These are phyloP conservation scores for Xylaria bambusicola DNA, from an alignment of 495 filamentous ascomycete genomes.

Conservation along the genomic window DNA sequence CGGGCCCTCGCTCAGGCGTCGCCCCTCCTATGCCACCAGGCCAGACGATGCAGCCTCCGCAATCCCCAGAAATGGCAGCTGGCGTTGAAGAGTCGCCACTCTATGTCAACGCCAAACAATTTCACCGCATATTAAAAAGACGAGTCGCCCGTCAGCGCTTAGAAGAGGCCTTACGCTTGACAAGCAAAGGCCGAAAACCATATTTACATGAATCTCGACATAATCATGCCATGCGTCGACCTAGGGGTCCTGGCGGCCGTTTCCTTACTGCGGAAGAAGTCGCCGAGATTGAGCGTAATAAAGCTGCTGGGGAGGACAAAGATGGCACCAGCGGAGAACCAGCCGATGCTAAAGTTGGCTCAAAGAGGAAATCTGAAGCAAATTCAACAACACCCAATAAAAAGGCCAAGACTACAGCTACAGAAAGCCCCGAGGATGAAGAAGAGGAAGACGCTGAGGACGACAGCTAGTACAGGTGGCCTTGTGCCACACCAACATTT, in stretches of 20 bases:
- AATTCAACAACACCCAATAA: constrained; percentile 52
- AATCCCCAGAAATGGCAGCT: constrained; percentile 79
- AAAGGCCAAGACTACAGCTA: constrained; percentile 54
- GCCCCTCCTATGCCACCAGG: constrained; percentile 48
- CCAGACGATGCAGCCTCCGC: constrained; percentile 61
- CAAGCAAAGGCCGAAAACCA: constrained; percentile 92
- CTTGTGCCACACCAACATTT: constrained; percentile 22
- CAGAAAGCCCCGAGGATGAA: constrained; percentile 49
- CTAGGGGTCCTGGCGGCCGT: constrained; percentile 91
- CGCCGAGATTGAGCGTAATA: constrained; percentile 76
- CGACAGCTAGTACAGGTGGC: constrained; percentile 35
- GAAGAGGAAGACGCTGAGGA: constrained; percentile 55
- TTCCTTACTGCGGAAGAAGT: constrained; percentile 99
- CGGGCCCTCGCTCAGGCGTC: constrained; percentile 41
- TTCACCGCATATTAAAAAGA: constrained; percentile 93
- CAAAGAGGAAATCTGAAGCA: constrained; percentile 48
- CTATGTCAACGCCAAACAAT: constrained; percentile 98
- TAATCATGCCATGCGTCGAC: constrained; percentile 97
- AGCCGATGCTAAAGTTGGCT: constrained; percentile 43
- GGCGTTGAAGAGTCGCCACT: constrained; percentile 90
- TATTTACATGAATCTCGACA: constrained; percentile 99
- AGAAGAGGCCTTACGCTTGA: constrained; percentile 86
- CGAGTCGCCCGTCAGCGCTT: constrained; percentile 89
- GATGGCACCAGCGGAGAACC: constrained; percentile 32
- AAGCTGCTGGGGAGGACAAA: constrained; percentile 42